Evolutionary conservation across 345 rosid genomes (phyloP).

Genomic region (Capsella bursapastoris): DNA sequence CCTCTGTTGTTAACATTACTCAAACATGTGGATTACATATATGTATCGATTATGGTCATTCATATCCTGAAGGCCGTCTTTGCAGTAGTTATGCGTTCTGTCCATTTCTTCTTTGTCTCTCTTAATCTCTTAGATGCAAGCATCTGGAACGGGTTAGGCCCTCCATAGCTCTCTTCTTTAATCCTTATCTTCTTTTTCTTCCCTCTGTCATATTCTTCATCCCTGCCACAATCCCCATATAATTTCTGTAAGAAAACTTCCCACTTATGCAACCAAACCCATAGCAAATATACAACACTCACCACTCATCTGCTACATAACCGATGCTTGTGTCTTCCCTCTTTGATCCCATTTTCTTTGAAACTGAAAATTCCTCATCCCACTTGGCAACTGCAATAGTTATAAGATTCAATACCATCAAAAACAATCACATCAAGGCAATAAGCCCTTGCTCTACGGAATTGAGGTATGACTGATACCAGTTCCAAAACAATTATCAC

Average conservation of each 20-base stretch:
- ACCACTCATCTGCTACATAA: conserved; percentile 89
- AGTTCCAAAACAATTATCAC: not conserved
- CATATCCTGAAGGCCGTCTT: conserved; percentile 39
- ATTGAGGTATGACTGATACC: conserved; percentile 6
- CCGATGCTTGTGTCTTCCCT: conserved; percentile 55
- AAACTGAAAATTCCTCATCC: conserved; percentile 60
- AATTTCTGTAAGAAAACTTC: conserved; percentile 19
- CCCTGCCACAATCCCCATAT: conserved; percentile 57
- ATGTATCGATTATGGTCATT: conserved; percentile 15
- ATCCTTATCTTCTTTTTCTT: conserved; percentile 79
- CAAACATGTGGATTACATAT: conserved; percentile 31
- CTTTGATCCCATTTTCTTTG: conserved; percentile 45
- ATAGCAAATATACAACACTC: conserved; percentile 41
- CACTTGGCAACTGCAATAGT: conserved; percentile 70
- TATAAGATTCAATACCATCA: conserved; percentile 29
- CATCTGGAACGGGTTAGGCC: conserved; percentile 83
- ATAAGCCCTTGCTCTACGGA: conserved; percentile 14
- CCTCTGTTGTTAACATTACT: conserved; percentile 39
- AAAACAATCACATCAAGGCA: conserved; percentile 12
- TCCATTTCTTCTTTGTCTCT: conserved; percentile 40
- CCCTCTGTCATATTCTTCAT: conserved; percentile 94
- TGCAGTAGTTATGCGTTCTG: conserved; percentile 30
- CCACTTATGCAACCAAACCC: not conserved
- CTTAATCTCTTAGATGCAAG: conserved; percentile 54
- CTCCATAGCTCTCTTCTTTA: conserved; percentile 50